Evolutionary conservation across 306 rosid genomes (phyloP), one percentile per base, ranked within the genome.

Genomic region (Cucumis sativus): DNA sequence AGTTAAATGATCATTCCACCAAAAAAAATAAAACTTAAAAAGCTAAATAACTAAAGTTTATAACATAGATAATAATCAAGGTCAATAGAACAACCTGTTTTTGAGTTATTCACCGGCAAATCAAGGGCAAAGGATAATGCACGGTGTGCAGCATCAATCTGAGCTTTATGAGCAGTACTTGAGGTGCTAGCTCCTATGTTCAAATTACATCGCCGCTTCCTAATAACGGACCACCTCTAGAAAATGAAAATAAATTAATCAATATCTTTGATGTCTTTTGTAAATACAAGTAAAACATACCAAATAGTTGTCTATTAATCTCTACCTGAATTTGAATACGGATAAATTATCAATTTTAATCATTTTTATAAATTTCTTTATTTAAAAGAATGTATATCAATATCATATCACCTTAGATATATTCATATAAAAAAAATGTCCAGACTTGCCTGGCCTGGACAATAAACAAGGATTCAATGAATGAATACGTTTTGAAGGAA

Each of bases 221-320:
- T 83, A 84, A 95, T 87, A 82, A 80, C 74, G 81, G 85, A 84
- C 97, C 97, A 95, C 84, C 97, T 87, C 99, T 95, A 81, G 59
- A 81, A 47, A 75, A 84, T 78, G 79, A 28, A 68, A 66, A 28
- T 74, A 21, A 58, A 37, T 76, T 45, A 60, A 47, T 47, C 16
- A 3, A 47, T 47, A 47, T 13, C 54, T 47, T 1, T 0, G 17
- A 47, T 47, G 4, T 13, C 17, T 47, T 47, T 12, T 47, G 4
- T 47, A 47, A 47, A 47, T 47, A 47, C 17, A 47, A 1, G 4
- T 47, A 47, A 47, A 47, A 47, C 54, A 47, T 9, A 47, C 6
- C 17, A 12, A 47, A 47, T 47, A 47, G 54, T 47, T 1, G 5
- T 4, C 54, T 12, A 47, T 47, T 47, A 47, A 47, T 47, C 54